Evolutionary conservation across 306 rosid genomes (phyloP), one percentile per base, ranked within the genome.

Genomic region (Vigna trinervia): DNA sequence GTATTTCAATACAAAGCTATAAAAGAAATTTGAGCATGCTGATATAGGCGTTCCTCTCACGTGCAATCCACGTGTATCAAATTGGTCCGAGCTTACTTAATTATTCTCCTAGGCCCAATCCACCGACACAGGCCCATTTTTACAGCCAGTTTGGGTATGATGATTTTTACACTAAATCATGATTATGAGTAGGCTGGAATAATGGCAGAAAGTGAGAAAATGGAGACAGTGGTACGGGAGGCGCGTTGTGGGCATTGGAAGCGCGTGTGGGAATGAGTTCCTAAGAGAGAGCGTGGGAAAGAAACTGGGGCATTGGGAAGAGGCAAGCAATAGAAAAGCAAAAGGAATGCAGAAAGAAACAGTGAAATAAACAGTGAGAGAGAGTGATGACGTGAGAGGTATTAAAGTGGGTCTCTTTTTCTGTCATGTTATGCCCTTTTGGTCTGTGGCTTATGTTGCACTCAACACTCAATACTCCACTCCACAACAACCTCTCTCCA

Each of bases 361-460:
- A 39, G 53, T 51, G 66, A 19, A 58, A 66, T 8, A 32, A 43
- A 63, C 48, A 39, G 71, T 50, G 69, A 66, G 30, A 9, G 46
- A 41, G 46, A 41, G 34, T 53, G 57, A 53, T 77, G 81, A 73
- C 80, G 71, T 74, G 14, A 19, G 46, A 4, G 59, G 68, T 9
- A 65, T 69, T 71, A 71, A 75, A 60, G 83, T 69, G 85, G 65
- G 77, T 75, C 60, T 71, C 81, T 51, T 75, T 72, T 72, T 41
- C 52, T 52, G n/a, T 19, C 78, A 54, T 64, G 19, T 62, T 53
- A 5, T 64, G 63, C 23, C 67, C 69, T 77, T 84, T 79, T 80
- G 84, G 84, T 60, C 59, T 67, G 45, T 84, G 82, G 69, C 87
- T 84, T 86, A 23, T 69, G 73, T 22, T 72, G 30, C 84, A 79